Conservation (phyloP, 1,284 basidiomycete species). For the Malassezia japonica region DNA sequence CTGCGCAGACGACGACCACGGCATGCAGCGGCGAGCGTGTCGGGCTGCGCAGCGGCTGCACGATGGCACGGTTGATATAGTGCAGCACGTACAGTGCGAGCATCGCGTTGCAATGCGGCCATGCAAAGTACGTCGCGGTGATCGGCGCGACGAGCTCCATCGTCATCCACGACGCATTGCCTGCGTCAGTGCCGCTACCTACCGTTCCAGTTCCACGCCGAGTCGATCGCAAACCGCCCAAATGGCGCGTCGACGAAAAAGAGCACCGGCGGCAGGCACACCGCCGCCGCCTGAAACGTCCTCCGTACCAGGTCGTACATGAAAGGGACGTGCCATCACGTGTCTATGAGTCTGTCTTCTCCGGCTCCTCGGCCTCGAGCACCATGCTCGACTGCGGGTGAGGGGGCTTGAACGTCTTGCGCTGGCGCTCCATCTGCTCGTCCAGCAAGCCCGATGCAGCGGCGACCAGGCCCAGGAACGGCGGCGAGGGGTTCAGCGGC, state of each 20-base stretch:
- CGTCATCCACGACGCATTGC: constrained; percentile 15
- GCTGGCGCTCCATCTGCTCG: constrained; percentile 66
- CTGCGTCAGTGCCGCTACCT: background rate
- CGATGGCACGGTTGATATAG: constrained; percentile 71
- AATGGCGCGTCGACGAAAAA: constrained; percentile 12
- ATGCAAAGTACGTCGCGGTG: background rate
- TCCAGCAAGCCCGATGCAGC: constrained; percentile 66
- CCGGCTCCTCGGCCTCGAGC: constrained; percentile 17
- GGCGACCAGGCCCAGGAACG: constrained; percentile 90
- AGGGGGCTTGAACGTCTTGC: constrained; percentile 52
- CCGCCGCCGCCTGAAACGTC: constrained; percentile 9
- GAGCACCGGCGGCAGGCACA: constrained; percentile 3
- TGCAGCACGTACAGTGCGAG: constrained; percentile 61
- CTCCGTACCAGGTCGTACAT: constrained; percentile 3
- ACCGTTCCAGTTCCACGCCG: constrained; percentile 12
- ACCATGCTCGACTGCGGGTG: constrained; percentile 50
- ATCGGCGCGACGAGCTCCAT: constrained; percentile 16
- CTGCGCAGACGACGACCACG: constrained; percentile 56
- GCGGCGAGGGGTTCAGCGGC: constrained; percentile 93
- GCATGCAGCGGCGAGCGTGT: constrained; percentile 68
- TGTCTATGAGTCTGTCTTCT: background rate
- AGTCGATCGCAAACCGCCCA: constrained; percentile 10
- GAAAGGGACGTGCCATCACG: constrained; percentile 9
- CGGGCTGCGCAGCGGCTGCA: constrained; percentile 72
- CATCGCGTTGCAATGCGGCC: constrained; percentile 44